These are phyloP conservation scores for Exophiala lecanii-corni DNA, from an alignment of 2,329 filamentous ascomycete genomes.

Conservation along the genomic window DNA sequence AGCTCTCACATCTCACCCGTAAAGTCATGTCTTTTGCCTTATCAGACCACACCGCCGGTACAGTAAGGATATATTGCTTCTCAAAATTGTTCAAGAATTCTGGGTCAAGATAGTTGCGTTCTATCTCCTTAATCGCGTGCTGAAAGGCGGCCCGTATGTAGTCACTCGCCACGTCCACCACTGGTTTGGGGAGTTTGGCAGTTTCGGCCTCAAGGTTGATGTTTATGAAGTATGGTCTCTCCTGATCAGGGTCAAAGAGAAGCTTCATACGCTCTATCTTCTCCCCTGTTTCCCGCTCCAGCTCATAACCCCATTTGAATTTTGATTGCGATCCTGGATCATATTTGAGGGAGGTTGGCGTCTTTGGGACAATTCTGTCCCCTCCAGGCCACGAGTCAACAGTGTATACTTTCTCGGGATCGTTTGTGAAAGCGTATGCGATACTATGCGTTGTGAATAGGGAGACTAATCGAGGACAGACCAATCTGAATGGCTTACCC, in stretches of 20 bases:
- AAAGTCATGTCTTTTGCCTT: slow-evolving; percentile 13
- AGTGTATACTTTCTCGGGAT: slow-evolving; percentile 22
- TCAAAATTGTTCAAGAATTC: slow-evolving; percentile 22
- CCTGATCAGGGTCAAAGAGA: slow-evolving; percentile 27
- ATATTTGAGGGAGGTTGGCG: background rate
- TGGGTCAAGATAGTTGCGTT: slow-evolving; percentile 11
- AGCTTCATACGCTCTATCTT: slow-evolving; percentile 26
- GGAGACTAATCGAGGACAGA: slow-evolving; percentile 9
- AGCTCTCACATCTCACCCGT: too few species aligned
- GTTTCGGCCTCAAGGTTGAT: slow-evolving; percentile 16
- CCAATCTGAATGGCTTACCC: slow-evolving; percentile 20
- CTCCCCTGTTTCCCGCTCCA: slow-evolving; percentile 22
- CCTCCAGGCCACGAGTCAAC: slow-evolving; percentile 28
- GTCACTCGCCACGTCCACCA: slow-evolving; percentile 23
- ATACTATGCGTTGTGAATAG: slow-evolving; percentile 7
- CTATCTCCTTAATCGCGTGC: slow-evolving; percentile 13
- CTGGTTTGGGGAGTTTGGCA: slow-evolving; percentile 26
- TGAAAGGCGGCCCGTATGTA: slow-evolving; percentile 29
- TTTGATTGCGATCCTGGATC: background rate
- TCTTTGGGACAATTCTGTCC: slow-evolving; percentile 24
- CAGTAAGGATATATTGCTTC: slow-evolving; percentile 26
- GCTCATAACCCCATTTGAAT: slow-evolving; percentile 13
- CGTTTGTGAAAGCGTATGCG: slow-evolving; percentile 18
- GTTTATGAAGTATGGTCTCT: slow-evolving; percentile 17
- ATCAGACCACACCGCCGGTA: slow-evolving; percentile 31